A percentile compares a stretch with the other conserved stretches of the same genome.
These are phyloP conservation scores for Penicillium maclennaniae DNA, from an alignment of 495 filamentous ascomycete species.

Conservation along the genomic window DNA sequence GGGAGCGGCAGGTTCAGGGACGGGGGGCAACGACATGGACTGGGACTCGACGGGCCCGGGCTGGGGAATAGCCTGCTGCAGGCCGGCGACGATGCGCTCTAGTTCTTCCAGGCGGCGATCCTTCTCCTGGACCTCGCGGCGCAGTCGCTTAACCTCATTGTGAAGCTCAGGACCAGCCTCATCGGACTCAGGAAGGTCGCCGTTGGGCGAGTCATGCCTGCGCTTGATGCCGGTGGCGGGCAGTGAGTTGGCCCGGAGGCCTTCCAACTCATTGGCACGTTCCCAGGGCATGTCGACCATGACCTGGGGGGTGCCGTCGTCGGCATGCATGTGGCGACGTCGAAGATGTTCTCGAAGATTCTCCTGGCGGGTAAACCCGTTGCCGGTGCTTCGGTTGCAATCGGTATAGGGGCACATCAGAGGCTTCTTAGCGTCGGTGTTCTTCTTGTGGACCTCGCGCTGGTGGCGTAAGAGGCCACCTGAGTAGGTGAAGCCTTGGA, in stretches of 20 bases:
- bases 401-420: conserved; percentile 77
- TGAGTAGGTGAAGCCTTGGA: conserved; percentile 89
- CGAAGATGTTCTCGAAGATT: conserved; percentile 89
- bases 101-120: conserved; percentile 44
- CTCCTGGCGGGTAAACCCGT: conserved; percentile 82
- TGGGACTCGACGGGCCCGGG: conserved; percentile 15
- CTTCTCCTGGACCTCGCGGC: conserved; percentile 52
- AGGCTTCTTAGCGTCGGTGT: conserved; percentile 76
- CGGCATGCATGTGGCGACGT: conserved; percentile 66
- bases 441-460: conserved; percentile 84
- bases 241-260: conserved; percentile 23
- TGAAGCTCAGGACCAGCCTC: conserved; percentile 49
- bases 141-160: conserved; percentile 54
- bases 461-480: conserved; percentile 85
- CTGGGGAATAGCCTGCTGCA: conserved; percentile 43
- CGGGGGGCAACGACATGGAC: conserved; percentile 14
- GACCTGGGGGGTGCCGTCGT: conserved; percentile 35
- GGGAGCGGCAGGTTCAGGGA: conserved; percentile 17
- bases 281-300: conserved; percentile 28
- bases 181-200: conserved; percentile 31
- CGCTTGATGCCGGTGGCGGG: conserved; percentile 34
- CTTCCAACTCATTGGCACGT: conserved; percentile 22
- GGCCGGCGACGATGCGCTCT: conserved; percentile 41
- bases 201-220: conserved; percentile 44
- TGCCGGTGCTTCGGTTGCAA: conserved; percentile 80